Evolutionary conservation across 2,329 filamentous ascomycete species (phyloP), one percentile per base, ranked within the genome.

Genomic region (Colletotrichum sidae): DNA sequence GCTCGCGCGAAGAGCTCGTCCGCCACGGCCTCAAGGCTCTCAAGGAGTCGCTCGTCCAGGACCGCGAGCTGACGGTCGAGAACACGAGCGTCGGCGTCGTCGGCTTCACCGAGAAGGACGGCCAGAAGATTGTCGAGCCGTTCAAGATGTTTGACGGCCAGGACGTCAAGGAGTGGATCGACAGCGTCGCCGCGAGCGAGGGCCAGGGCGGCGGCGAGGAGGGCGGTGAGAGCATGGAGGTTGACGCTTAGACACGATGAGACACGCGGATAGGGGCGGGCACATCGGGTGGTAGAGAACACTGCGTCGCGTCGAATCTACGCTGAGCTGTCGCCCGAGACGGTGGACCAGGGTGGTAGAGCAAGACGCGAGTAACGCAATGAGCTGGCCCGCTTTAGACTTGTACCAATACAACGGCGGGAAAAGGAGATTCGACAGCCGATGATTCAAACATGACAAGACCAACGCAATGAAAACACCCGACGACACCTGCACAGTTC

Each of bases 31-130:
- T 99, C 75, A 88, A 88, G 76, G 95, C 96, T 55, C 84, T 99
- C 76, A 97, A 97, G 86, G 96, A 99, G 85, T 97, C 92, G 72
- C 83, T 99, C 77, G 92, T 92, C 63, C 95, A 98, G 86, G 96
- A 99, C 81, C 97, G 96, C 84, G 94, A 98, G 86, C 83, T 99
- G 78, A 98, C 95, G 60, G 88, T 97, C 45, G 96, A 98, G 78
- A 99, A 99, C 83, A 97, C 94, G 59, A 97, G 93, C 72, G 88
- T 99, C 58, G 94, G 92, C 42, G 85, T 97, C 67, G 92, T 94
- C 25, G 94, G 94, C 9, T 81, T 86, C 53, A 81, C 73, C 51
- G 78, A 81, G 60, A 78, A 78, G 68, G 79, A 80, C 67, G 80
- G 81, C 7, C 81, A 82, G 58, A 83, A 82, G 76, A 86, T 85